Evolutionary conservation across 495 filamentous ascomycete genomes (phyloP).

Genomic region (Penicillium antarcticum): DNA sequence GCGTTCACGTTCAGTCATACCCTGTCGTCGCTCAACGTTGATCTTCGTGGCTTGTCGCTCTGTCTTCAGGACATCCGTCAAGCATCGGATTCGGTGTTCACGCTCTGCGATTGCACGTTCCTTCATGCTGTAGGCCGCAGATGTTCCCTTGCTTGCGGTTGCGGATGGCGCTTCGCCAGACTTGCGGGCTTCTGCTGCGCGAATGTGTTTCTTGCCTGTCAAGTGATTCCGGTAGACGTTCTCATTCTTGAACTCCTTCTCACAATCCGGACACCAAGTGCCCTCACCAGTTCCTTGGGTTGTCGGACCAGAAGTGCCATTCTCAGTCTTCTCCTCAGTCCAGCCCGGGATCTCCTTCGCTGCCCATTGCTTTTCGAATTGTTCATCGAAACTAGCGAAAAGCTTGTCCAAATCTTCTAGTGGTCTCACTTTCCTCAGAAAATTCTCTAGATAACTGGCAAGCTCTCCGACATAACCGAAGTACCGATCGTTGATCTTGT

Average conservation of each 20-base stretch:
- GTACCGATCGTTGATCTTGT: slow-evolving; percentile 88
- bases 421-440: slow-evolving; percentile 75
- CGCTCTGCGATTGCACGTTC: slow-evolving; percentile 88
- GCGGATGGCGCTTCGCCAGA: slow-evolving; percentile 21
- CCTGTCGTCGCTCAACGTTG: slow-evolving; percentile 91
- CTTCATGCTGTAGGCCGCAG: slow-evolving; percentile 61
- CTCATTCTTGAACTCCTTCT: slow-evolving; percentile 91
- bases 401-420: slow-evolving; percentile 80
- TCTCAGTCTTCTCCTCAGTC: slow-evolving; percentile 55
- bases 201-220: slow-evolving; percentile 86
- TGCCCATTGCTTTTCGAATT: slow-evolving; percentile 83
- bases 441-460: slow-evolving; percentile 78
- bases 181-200: slow-evolving; percentile 62
- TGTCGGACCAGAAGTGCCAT: slow-evolving; percentile 42
- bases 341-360: slow-evolving; percentile 77
- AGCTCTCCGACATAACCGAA: slow-evolving; percentile 83
- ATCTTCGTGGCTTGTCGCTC: slow-evolving; percentile 81
- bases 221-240: slow-evolving; percentile 92
- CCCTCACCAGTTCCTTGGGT: slow-evolving; percentile 64
- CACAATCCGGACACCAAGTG: slow-evolving; percentile 84
- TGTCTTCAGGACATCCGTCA: slow-evolving; percentile 70
- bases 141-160: slow-evolving; percentile 18
- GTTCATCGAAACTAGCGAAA: slow-evolving; percentile 67
- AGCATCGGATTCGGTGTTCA: slow-evolving; percentile 75
- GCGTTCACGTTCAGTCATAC: slow-evolving; percentile 93